phyloP scores from a whole-genome alignment of 1,139 yeast species.

The Scheffersomyces cryptocercus region DNA sequence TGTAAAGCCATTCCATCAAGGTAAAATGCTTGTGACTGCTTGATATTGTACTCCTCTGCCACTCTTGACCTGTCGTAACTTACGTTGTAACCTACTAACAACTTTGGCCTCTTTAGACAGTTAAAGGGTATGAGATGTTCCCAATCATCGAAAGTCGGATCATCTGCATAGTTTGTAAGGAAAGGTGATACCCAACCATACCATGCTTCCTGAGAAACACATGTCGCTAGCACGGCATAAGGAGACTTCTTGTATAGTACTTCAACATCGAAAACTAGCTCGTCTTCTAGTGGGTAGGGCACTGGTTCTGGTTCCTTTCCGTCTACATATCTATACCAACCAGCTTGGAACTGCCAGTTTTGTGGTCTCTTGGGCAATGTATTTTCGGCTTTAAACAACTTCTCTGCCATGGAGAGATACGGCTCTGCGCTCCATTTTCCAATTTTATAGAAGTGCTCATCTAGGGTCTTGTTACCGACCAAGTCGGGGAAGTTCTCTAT shows the following conservation, averaged over 20 bases:
- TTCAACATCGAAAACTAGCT: constrained; percentile 87
- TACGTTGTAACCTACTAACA: constrained; percentile 86
- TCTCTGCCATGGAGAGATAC: constrained; percentile 51
- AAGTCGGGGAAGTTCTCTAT: constrained; percentile 64
- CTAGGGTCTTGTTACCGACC: constrained; percentile 62
- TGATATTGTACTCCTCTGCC: constrained; percentile 75
- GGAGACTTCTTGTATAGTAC: constrained; percentile 73
- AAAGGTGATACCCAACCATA: constrained; percentile 94
- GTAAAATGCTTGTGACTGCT: constrained; percentile 69
- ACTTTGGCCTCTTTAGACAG: constrained; percentile 45
- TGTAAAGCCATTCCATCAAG: constrained; percentile 94
- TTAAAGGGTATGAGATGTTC: constrained; percentile 79
- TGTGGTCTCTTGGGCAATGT: constrained; percentile 50
- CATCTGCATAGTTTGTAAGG: constrained; percentile 48
- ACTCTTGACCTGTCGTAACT: constrained; percentile 90
- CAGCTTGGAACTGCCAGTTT: constrained; percentile 59
- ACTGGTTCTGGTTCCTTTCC: constrained; percentile 59
- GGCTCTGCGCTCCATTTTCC: constrained; percentile 66
- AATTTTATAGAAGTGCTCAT: constrained; percentile 80
- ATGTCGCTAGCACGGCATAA: constrained; percentile 81
- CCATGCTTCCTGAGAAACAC: constrained; percentile 81
- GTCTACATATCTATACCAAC: constrained; percentile 79
- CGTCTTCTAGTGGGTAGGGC: constrained; percentile 63
- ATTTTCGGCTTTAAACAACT: constrained; percentile 30
- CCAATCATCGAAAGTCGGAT: constrained; percentile 37